phyloP scores from a whole-genome alignment of 306 rosid genomes.

The Corylus avellana region DNA sequence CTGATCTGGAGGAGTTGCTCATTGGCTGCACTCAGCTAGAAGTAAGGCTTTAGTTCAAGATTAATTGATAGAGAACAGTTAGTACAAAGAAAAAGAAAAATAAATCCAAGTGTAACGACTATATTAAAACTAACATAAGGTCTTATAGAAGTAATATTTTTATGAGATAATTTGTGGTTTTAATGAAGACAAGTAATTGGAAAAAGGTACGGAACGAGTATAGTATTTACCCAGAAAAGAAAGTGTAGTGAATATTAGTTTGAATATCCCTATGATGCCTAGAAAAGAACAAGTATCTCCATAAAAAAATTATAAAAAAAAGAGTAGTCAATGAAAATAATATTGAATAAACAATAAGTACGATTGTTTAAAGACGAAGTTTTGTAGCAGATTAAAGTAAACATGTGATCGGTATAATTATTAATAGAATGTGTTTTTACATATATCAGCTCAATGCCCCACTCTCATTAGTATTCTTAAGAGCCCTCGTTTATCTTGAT shows the following conservation, averaged over 20 bases:
- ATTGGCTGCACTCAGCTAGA: constrained; percentile 78
- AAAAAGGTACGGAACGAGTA: not conserved
- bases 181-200: not conserved
- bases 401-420: not conserved
- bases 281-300: not conserved
- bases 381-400: not conserved
- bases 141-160: not conserved
- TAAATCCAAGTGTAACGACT: not conserved
- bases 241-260: no score
- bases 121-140: not conserved
- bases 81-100: not conserved
- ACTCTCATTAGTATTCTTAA: not conserved
- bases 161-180: not conserved
- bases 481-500: constrained; percentile 1
- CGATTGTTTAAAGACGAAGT: not conserved
- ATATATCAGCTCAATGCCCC: not conserved
- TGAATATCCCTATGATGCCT: not conserved
- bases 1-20: constrained; percentile 89
- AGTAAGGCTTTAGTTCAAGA: constrained; percentile 55
- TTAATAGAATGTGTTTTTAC: not conserved
- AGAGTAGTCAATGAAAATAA: not conserved
- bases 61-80: constrained; percentile 3
- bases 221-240: not conserved
- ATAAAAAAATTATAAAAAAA: no score
- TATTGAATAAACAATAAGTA: not conserved